Percentiles rank a stretch among this genome's conserved stretches.
Evolutionary conservation across 2,329 filamentous ascomycete genomes (phyloP).

Genomic region (Cercospora sp.): DNA sequence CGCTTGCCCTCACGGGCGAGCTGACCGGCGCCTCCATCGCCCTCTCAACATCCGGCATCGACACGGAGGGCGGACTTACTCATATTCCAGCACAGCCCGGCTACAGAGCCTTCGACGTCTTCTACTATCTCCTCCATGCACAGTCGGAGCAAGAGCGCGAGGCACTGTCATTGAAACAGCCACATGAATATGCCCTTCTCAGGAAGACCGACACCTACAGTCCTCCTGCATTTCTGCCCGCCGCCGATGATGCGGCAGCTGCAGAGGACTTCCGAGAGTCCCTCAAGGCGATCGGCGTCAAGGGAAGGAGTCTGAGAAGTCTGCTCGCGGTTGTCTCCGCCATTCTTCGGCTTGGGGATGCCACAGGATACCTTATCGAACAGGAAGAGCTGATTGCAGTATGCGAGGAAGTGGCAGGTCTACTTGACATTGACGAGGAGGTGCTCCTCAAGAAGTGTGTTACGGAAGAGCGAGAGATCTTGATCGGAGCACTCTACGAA

Average conservation of each 20-base stretch:
- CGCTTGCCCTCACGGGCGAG: slow-evolving; percentile 76
- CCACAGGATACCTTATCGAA: slow-evolving; percentile 79
- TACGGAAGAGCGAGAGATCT: slow-evolving; percentile 77
- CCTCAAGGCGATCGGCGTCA: slow-evolving; percentile 90
- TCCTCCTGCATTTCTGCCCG: slow-evolving; percentile 84
- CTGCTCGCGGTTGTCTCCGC: slow-evolving; percentile 84
- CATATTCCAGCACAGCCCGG: slow-evolving; percentile 76
- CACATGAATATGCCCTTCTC: slow-evolving; percentile 75
- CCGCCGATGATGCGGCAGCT: slow-evolving; percentile 86
- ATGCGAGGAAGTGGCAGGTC: slow-evolving; percentile 83
- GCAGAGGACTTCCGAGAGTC: slow-evolving; percentile 90
- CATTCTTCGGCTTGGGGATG: slow-evolving; percentile 87
- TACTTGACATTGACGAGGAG: slow-evolving; percentile 85
- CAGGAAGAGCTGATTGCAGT: slow-evolving; percentile 80
- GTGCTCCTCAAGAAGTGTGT: slow-evolving; percentile 74
- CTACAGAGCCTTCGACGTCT: slow-evolving; percentile 92
- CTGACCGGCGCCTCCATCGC: slow-evolving; percentile 73
- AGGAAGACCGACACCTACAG: slow-evolving; percentile 81
- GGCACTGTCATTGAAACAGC: slow-evolving; percentile 75
- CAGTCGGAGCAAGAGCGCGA: slow-evolving; percentile 79
- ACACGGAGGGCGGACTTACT: slow-evolving; percentile 76
- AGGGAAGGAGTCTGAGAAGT: slow-evolving; percentile 76
- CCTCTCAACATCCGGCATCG: slow-evolving; percentile 82
- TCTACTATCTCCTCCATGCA: slow-evolving; percentile 93
- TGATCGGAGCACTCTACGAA: slow-evolving; percentile 88